Evolutionary conservation across 192 early-diverging fungal species (phyloP), one percentile per base, ranked within the genome.

Genomic region (Thoreauomyces humboldtii): DNA sequence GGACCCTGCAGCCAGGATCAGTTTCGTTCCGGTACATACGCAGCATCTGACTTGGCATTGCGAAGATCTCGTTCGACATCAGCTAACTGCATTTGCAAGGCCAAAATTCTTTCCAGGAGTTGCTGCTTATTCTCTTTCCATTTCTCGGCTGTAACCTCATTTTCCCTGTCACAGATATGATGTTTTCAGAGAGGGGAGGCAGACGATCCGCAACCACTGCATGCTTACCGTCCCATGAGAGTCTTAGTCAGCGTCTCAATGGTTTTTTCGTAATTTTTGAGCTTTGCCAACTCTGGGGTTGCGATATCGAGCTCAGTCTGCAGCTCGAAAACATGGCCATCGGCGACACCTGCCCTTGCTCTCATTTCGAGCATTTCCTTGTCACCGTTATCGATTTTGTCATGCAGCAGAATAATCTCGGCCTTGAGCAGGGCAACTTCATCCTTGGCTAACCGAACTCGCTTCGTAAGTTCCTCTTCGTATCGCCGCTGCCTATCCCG

Each of bases 401-500:
- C 37, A 22, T 58, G 24, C 52, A 66, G 34, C 17, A 15, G 41
- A 14, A 25, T 43, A 24, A 66, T 37, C 14, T 9, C 25, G 25
- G 17, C 51, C 41, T 54, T 56, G 29, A 28, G 46, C 4, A 35
- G 19, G 51, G 21, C 51, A 5, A 47, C 32, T 35, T 66, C 64
- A 11, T 66, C 54, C 41, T 57, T 66, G 2, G 64, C 64, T 15
- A n/a, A 19, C 21, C 44, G 36, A 2, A 61, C n/a, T 11, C 59
- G 58, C 25, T 56, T 38, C 21, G 58, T 41, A 7, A 69, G 58
- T 3, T 61, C 67, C 12, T 61, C 67, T 42, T 69, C 67, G 37
- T 60, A 27, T 12, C 47, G 36, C 31, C 67, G 67, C 21, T 61
- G 52, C 4, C 67, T 47, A 2, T 69, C 67, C 12, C 67, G 67